Conservation (phyloP, 495 filamentous ascomycete genomes). For the Talaromyces adpressus region DNA sequence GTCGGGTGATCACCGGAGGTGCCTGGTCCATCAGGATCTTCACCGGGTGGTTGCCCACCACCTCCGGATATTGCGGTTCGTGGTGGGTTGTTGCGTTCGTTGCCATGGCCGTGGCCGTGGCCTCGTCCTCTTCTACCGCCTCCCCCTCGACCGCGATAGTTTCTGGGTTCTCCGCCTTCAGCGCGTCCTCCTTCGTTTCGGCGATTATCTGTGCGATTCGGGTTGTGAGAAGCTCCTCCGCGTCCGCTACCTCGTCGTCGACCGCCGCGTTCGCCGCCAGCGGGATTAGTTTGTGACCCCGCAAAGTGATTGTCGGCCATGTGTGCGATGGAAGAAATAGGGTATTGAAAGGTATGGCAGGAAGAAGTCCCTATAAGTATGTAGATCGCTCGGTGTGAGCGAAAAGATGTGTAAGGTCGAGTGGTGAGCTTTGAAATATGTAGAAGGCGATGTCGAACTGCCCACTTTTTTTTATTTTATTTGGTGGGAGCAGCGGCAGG, state of each 20-base stretch:
- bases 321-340: neutral
- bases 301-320: slow-evolving; percentile 4
- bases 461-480: neutral
- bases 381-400: neutral
- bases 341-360: too few species aligned
- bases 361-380: neutral
- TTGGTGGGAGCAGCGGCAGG: neutral
- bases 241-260: slow-evolving; percentile 14
- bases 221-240: neutral
- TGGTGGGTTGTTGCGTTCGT: neutral
- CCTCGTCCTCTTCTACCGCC: slow-evolving; percentile 7
- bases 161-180: neutral
- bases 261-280: slow-evolving; percentile 11
- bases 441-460: neutral
- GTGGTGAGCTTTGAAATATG: neutral
- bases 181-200: neutral
- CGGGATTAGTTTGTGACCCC: neutral
- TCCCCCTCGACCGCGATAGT: slow-evolving; percentile 4
- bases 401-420: neutral
- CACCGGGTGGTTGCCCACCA: slow-evolving; percentile 2
- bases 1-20: slow-evolving; percentile 33
- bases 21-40: slow-evolving; percentile 18
- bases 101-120: neutral
- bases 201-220: neutral
- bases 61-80: neutral